Evolutionary conservation across 495 filamentous ascomycete species (phyloP).

Genomic region (Articulospora tetracladia): DNA sequence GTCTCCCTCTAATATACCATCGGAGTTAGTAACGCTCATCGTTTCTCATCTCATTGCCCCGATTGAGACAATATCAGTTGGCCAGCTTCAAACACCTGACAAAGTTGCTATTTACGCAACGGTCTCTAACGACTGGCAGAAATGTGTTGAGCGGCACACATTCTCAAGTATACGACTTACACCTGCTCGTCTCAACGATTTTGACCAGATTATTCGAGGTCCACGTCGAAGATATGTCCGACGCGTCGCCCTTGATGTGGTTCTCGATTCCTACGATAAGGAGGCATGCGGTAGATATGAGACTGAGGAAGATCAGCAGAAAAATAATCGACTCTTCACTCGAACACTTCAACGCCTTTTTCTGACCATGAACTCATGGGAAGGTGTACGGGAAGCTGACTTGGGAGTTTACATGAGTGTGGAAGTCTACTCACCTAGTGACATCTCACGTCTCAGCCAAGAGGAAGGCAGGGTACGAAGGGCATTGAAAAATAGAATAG

Average conservation of each 20-base stretch:
- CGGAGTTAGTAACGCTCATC: constrained; percentile 7
- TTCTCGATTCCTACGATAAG: constrained; percentile 2
- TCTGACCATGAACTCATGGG: background rate
- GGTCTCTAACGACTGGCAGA: constrained; percentile 9
- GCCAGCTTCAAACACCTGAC: constrained; percentile 1
- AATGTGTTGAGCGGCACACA: constrained; percentile 6
- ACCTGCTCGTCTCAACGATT: constrained; percentile 4
- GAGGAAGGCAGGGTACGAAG: constrained; percentile 8
- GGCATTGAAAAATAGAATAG: constrained; percentile 8
- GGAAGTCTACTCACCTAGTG: constrained; percentile 9
- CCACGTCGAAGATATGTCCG: constrained; percentile 4
- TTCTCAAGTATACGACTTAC: constrained; percentile 5
- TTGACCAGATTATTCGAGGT: constrained; percentile 5
- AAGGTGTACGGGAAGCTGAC: background rate
- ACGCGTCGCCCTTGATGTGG: background rate
- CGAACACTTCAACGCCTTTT: constrained; percentile 3
- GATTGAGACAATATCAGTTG: background rate
- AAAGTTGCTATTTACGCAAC: constrained; percentile 1
- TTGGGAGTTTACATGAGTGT: background rate
- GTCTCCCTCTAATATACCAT: constrained; percentile 3
- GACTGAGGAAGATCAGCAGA: constrained; percentile 5
- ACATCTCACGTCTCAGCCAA: constrained; percentile 2
- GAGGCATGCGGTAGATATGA: constrained; percentile 2
- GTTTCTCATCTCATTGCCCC: constrained; percentile 7
- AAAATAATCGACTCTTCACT: constrained; percentile 4